phyloP scores from a whole-genome alignment of 208 protist genomes.

The Leishmania tarentolae region DNA sequence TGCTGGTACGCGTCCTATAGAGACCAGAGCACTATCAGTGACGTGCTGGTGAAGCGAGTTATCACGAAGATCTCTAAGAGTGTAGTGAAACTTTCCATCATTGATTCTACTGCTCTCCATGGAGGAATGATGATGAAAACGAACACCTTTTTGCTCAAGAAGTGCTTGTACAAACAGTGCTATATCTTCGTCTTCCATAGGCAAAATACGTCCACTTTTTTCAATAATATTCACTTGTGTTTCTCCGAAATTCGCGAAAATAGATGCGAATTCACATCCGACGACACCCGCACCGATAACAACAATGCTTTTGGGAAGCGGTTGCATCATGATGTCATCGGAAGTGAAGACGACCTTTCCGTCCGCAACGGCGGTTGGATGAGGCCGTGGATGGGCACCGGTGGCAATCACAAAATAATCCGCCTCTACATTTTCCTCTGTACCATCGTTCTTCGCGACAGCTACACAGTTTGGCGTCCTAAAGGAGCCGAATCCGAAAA shows the following conservation, averaged over 20 bases:
- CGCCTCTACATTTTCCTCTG: constrained; percentile 53
- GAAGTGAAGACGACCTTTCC: constrained; percentile 87
- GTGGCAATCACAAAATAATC: constrained; percentile 91
- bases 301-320: constrained; percentile 87
- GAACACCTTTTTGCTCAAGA: constrained; percentile 72
- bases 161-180: constrained; percentile 81
- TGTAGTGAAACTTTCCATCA: constrained; percentile 81
- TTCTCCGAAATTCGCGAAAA: constrained; percentile 89
- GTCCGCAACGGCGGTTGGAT: constrained; percentile 71
- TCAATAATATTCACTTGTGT: constrained; percentile 91
- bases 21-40: constrained; percentile 85
- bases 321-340: constrained; percentile 88
- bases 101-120: constrained; percentile 71
- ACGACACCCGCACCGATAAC: constrained; percentile 93
- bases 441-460: constrained; percentile 43
- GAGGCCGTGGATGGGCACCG: constrained; percentile 76
- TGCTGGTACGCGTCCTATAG: constrained; percentile 86
- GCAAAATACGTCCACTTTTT: constrained; percentile 82
- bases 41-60: constrained; percentile 46
- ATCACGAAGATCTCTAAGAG: constrained; percentile 58
- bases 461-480: constrained; percentile 48
- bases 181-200: constrained; percentile 91
- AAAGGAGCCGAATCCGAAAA: constrained; percentile 58
- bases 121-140: constrained; percentile 84
- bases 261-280: constrained; percentile 92